Percentiles rank a stretch among this genome's conserved stretches.
phyloP scores from a whole-genome alignment of 805 yeast genomes.

The Ogataea sp. region DNA sequence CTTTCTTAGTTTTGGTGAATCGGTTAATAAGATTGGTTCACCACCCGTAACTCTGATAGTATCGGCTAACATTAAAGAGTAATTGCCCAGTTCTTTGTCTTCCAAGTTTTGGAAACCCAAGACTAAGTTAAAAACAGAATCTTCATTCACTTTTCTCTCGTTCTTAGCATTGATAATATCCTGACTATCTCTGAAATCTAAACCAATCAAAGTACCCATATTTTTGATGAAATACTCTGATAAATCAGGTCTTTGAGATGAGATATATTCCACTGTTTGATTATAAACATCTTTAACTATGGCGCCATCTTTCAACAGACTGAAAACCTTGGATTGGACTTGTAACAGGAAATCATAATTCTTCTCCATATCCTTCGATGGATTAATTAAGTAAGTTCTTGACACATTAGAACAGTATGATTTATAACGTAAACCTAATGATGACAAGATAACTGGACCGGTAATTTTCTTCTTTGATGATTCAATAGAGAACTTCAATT shows the following conservation, averaged over 20 bases:
- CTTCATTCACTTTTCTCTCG: conserved; percentile 58
- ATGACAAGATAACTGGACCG: conserved; percentile 72
- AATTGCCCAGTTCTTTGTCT: conserved; percentile 45
- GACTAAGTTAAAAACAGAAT: conserved; percentile 67
- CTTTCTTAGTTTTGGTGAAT: conserved; percentile 58
- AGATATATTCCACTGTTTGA: conserved; percentile 52
- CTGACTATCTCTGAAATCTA: conserved; percentile 78
- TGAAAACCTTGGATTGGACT: conserved; percentile 59
- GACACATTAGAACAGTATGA: conserved; percentile 84
- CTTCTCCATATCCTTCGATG: conserved; percentile 67
- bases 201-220: conserved; percentile 82
- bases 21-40: conserved; percentile 62
- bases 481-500: conserved; percentile 75
- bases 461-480: conserved; percentile 61
- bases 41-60: conserved; percentile 63
- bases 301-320: conserved; percentile 57
- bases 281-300: conserved; percentile 60
- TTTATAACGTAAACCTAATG: conserved; percentile 81
- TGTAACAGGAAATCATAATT: conserved; percentile 71
- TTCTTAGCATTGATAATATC: conserved; percentile 67
- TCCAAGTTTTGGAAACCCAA: conserved; percentile 66
- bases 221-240: conserved; percentile 61
- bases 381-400: conserved; percentile 85
- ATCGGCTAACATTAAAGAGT: conserved; percentile 72
- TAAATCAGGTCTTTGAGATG: conserved; percentile 58